Percentiles rank a stretch among this genome's conserved stretches.
These are phyloP conservation scores for Globisporangium spinosum DNA, from an alignment of 352 stramenopile genomes.

Conservation along the genomic window DNA sequence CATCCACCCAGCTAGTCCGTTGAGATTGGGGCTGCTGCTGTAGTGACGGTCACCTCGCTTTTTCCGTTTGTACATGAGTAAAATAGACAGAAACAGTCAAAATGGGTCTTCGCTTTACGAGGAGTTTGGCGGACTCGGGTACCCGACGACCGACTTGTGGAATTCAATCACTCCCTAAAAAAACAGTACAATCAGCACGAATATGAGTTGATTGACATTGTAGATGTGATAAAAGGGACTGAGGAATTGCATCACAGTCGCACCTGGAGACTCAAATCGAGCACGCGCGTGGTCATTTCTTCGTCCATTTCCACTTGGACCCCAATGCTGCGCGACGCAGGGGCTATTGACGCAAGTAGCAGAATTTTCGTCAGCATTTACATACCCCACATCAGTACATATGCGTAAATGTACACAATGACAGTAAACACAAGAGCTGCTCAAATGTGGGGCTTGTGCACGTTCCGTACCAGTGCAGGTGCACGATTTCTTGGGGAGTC, in stretches of 20 bases:
- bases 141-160: constrained; percentile 51
- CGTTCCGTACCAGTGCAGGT: constrained; percentile 52
- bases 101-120: constrained; percentile 12
- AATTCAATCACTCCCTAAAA: constrained; percentile 71
- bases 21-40: background rate
- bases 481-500: constrained; percentile 72
- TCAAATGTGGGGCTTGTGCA: background rate
- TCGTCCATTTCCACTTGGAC: constrained; percentile 79
- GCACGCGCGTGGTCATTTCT: constrained; percentile 72
- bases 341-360: constrained; percentile 26
- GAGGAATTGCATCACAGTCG: background rate
- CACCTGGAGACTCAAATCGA: constrained; percentile 77
- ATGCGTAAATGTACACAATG: background rate
- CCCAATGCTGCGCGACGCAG: constrained; percentile 57
- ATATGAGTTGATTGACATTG: too few relatives aligned
- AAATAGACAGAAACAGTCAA: background rate
- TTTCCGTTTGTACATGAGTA: background rate
- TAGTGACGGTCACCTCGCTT: background rate
- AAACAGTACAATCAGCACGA: background rate
- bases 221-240: background rate
- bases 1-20: background rate
- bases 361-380: background rate
- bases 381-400: background rate
- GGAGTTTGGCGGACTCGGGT: constrained; percentile 34
- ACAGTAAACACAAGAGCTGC: background rate